Evolutionary conservation across 2,329 filamentous ascomycete genomes (phyloP), one percentile per base, ranked within the genome.

Genomic region (Fusarium sp.): DNA sequence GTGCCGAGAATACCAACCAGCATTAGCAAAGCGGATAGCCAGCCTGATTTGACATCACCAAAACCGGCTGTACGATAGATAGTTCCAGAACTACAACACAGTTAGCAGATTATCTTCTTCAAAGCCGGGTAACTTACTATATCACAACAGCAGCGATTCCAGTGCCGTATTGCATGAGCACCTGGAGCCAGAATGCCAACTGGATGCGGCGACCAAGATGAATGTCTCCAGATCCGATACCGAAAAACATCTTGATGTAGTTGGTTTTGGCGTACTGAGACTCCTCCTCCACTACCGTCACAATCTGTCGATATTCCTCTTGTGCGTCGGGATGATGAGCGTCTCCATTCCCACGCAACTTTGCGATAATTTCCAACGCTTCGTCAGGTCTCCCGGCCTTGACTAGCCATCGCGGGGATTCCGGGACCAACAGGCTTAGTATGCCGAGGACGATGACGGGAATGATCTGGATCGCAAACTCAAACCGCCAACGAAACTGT

Each of bases 1-100:
- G 84, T 86, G 6, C 83, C 83, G 10, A 85, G 53, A 39, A 86
- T 84, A 15, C 84, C 84, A 52, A 86, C 80, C 2, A 83, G 84
- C 46, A 85, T 87, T 6, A 85, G 69, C 9, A 83, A 81, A 10
- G 82, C 84, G 3, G 84, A 82, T 14, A 87, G 78, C 31, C 84
- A 71, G 26, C 59, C 62, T 9, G 64, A 57, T 22, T 57, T 60
- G 11, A 60, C 15, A 6, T 15, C 21, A 8, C 33, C 43, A 28
- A 60, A 60, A 6, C 57, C 57, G 11, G 51, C 57, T 15, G 51
- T 60, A 9, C 14, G 57, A 47, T 57, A 60, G 26, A 60, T 60
- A 5, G 57, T 57, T 15, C 57, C 51, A n/a, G 57, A 60, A 15
- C 57, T 57, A 5, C 14, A 17, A 31, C 7, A 6, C 3, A 13